Conservation (phyloP, 2,329 filamentous ascomycete species). For the Colletotrichum tropicicola region DNA sequence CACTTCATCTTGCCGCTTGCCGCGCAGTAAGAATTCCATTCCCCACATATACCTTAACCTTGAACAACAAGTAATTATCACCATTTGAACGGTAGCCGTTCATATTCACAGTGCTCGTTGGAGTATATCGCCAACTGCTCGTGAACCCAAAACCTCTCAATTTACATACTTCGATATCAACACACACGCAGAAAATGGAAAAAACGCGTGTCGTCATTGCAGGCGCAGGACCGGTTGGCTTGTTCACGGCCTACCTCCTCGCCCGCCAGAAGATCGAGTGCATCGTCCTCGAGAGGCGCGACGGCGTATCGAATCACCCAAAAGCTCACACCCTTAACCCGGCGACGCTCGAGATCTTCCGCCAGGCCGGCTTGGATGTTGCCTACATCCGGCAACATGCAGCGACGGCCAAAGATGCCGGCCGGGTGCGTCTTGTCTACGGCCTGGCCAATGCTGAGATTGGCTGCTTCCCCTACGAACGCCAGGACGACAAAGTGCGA, state of each 20-base stretch:
- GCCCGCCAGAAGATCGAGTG: constrained; percentile 17
- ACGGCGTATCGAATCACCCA: constrained; percentile 5
- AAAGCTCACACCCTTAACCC: constrained; percentile 30
- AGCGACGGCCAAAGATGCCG: constrained; percentile 16
- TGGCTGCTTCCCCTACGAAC: constrained; percentile 27
- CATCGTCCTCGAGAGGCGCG: constrained; percentile 14
- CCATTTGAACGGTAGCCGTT: background rate
- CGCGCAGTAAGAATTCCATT: no score
- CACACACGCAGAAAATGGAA: background rate
- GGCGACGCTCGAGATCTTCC: constrained; percentile 29
- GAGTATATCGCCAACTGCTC: background rate
- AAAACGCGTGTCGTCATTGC: constrained; percentile 13
- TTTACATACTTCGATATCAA: background rate
- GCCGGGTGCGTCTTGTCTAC: constrained; percentile 23
- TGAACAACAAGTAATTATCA: background rate
- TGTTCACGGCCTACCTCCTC: constrained; percentile 19
- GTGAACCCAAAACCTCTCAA: background rate
- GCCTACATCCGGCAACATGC: constrained; percentile 21
- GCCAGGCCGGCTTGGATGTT: constrained; percentile 21
- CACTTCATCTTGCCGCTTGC: no score
- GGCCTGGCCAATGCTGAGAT: constrained; percentile 18
- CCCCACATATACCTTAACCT: background rate
- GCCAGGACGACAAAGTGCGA: constrained; percentile 14
- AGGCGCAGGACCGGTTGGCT: constrained; percentile 20
- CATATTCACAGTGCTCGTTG: background rate